These are phyloP conservation scores for Nevesoporus exiguus DNA, from an alignment of 768 basidiomycete species.

Conservation along the genomic window DNA sequence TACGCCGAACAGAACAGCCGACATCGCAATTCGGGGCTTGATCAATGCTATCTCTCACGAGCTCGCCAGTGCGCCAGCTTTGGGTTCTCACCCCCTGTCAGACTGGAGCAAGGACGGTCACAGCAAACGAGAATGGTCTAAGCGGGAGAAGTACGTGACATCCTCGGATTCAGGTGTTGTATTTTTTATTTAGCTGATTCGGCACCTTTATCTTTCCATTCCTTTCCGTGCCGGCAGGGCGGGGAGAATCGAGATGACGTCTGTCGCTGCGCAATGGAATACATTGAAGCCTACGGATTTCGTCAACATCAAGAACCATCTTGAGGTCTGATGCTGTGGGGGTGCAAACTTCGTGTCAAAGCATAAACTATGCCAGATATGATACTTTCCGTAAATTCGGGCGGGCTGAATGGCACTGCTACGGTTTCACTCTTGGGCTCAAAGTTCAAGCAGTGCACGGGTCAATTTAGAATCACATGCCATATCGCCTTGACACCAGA, in stretches of 20 bases:
- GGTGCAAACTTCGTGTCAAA: slow-evolving; percentile 1
- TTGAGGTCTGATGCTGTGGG: slow-evolving; percentile 45
- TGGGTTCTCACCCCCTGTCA: slow-evolving; percentile 35
- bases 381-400: slow-evolving; percentile 11
- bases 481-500: not conserved
- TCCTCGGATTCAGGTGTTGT: slow-evolving; percentile 22
- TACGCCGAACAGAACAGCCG: slow-evolving; percentile 57
- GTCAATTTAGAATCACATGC: slow-evolving; percentile 5
- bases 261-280: slow-evolving; percentile 47
- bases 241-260: slow-evolving; percentile 54
- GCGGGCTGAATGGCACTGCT: slow-evolving; percentile 3
- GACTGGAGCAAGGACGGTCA: slow-evolving; percentile 54
- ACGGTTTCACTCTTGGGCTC: not conserved
- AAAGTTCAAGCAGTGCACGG: slow-evolving; percentile 4
- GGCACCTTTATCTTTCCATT: not conserved
- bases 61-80: slow-evolving; percentile 29
- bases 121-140: slow-evolving; percentile 54
- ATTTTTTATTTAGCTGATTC: slow-evolving; percentile 9
- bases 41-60: slow-evolving; percentile 48
- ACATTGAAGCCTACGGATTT: slow-evolving; percentile 50
- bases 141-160: slow-evolving; percentile 45
- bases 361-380: slow-evolving; percentile 21
- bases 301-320: slow-evolving; percentile 48
- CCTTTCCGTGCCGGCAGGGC: slow-evolving; percentile 34
- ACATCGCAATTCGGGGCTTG: slow-evolving; percentile 49